Base-by-base conservation (phyloP, 139 green algal genomes). In the Gonium pectorale region DNA sequence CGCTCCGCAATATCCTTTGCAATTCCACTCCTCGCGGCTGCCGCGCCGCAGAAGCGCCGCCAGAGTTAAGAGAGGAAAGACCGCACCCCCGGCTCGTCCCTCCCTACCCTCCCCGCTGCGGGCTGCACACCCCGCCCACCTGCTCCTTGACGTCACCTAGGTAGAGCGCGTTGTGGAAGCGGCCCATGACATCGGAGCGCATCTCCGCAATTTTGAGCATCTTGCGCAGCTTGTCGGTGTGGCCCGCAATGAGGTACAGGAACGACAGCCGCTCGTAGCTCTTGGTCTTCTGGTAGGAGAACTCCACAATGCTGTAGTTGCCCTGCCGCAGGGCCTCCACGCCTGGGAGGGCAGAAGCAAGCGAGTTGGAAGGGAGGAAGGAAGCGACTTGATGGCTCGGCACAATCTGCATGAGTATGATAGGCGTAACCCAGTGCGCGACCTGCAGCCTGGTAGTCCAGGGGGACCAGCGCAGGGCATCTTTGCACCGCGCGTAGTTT, bases 201-300 rank as follows among this genome's bases (percentile, higher is more conserved):
- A 99, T 98, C 90, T 99, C 97, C 4, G 95, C 93, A 62, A 99
- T 98, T 94, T 99, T 99, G 19, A 98, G 87, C 98, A 99, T 99
- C 56, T 92, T 91, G 67, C 85, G 80, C 60, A 91, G 84, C 84
- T 89, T 91, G 52, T 99, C 96, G 40, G 96, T 85, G 87, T 97
- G 96, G 75, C 97, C 97, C 9, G 97, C 99, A 90, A 99, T 98
- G 83, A 99, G 96, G 91, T 99, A 99, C 84, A 99, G 92, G 94
- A 99, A 99, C 21, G 93, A 95, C n/a, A 99, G 95, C 70, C 97
- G 95, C 86, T 99, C 97, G 81, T 96, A 99, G 88, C 94, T 95
- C 92, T 99, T 99, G 68, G 96, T 99, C 91, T 98, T 98, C 93
- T 99, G 97, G 91, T 99, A 99, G 60, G 90, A 93, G 89, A 97